phyloP scores from a whole-genome alignment of 164 flowering plant species.

The Umbellularia californica region DNA sequence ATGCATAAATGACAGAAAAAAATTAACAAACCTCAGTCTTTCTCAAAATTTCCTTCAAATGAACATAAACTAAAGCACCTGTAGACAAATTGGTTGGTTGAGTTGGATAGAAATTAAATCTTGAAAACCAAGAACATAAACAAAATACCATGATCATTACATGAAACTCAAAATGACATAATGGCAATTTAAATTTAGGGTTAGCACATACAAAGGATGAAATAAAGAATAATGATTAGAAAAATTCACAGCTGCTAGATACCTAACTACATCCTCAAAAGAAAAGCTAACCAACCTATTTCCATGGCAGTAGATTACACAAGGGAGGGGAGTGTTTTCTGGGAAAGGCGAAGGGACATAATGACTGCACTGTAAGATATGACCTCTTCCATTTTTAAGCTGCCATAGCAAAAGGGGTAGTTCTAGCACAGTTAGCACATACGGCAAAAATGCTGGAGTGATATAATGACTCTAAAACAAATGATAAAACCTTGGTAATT shows the following conservation, averaged over 20 bases:
- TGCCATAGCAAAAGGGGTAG: slow-evolving; percentile 27
- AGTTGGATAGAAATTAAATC: neutral
- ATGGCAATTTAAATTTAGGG: neutral
- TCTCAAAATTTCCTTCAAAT: neutral
- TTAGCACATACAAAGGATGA: neutral
- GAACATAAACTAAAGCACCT: neutral
- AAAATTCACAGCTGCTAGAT: neutral
- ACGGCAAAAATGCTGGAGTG: neutral
- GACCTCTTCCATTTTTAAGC: slow-evolving; percentile 70
- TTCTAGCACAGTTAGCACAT: slow-evolving; percentile 9
- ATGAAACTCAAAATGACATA: neutral
- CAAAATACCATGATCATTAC: neutral
- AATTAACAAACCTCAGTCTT: neutral
- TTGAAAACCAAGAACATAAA: neutral
- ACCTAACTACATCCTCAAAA: neutral
- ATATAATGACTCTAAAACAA: slow-evolving; percentile 3
- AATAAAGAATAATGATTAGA: neutral
- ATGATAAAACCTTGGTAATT: slow-evolving; percentile 13
- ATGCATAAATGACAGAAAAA: slow-evolving; percentile 8
- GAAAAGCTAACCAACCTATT: slow-evolving; percentile 55
- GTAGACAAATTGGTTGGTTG: too few species aligned
- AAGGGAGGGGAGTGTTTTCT: slow-evolving; percentile 74
- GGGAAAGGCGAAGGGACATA: slow-evolving; percentile 67
- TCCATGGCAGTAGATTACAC: slow-evolving; percentile 98
- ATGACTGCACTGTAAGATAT: slow-evolving; percentile 79